Conservation (phyloP, 345 rosid species). For the Sisymbrium irio region DNA sequence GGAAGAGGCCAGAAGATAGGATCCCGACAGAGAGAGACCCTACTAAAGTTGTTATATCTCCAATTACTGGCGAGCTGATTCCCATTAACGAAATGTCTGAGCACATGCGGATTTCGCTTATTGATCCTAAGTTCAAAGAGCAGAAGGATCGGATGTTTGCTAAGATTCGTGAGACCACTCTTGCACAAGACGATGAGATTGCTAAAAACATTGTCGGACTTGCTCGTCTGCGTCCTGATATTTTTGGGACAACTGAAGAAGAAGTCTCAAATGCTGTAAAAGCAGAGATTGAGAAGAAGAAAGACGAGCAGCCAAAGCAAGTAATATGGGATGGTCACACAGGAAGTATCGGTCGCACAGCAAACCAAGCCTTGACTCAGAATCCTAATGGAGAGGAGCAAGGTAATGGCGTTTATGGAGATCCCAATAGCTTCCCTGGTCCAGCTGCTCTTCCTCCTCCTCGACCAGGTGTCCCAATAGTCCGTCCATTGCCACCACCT, state of each 20-base stretch:
- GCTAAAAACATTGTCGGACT: conserved; percentile 85
- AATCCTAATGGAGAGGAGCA: conserved; percentile 57
- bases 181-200: conserved; percentile 91
- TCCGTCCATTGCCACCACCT: conserved; percentile 86
- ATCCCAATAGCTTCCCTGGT: conserved; percentile 63
- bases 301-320: conserved; percentile 90
- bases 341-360: conserved; percentile 90
- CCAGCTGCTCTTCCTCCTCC: conserved; percentile 90
- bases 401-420: conserved; percentile 42
- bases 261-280: conserved; percentile 94
- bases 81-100: conserved; percentile 92
- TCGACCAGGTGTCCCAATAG: conserved; percentile 57
- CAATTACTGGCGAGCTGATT: conserved; percentile 85
- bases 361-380: conserved; percentile 81
- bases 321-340: conserved; percentile 96
- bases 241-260: conserved; percentile 91
- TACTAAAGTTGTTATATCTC: conserved; percentile 72
- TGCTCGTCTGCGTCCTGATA: conserved; percentile 87
- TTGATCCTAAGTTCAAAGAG: conserved; percentile 92
- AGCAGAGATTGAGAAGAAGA: conserved; percentile 92
- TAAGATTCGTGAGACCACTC: conserved; percentile 86
- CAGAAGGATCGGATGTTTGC: conserved; percentile 96
- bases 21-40: conserved; percentile 77
- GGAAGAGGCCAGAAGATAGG: conserved; percentile 97
- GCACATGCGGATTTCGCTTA: conserved; percentile 85